Evolutionary conservation across 2,329 filamentous ascomycete species (phyloP).

Genomic region (Colletotrichum phormii): DNA sequence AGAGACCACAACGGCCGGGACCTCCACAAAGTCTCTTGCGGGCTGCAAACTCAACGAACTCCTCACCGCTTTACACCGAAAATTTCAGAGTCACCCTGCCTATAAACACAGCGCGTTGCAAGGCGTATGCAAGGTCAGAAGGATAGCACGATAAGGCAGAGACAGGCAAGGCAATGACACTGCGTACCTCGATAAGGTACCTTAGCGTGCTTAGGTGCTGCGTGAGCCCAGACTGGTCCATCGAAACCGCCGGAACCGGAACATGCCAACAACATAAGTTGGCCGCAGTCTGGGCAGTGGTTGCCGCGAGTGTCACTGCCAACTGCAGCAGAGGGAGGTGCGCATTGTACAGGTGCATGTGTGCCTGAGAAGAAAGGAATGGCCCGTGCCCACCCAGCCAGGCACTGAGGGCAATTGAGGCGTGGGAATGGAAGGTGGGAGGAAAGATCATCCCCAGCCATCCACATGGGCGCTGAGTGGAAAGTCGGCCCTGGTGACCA

Average conservation of each 20-base stretch:
- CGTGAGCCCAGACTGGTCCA: slow-evolving; percentile 25
- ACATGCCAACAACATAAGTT: background rate
- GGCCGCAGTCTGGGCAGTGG: too few species aligned
- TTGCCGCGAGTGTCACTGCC: background rate
- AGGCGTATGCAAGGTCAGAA: slow-evolving; percentile 12
- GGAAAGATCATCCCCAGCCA: slow-evolving; percentile 33
- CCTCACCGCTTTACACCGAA: slow-evolving; percentile 37
- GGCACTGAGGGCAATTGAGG: slow-evolving; percentile 13
- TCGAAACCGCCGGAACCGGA: slow-evolving; percentile 32
- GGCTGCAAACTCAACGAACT: slow-evolving; percentile 28
- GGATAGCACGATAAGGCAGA: background rate
- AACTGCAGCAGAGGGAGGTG: background rate
- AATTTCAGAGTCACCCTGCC: slow-evolving; percentile 26
- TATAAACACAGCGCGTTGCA: slow-evolving; percentile 8
- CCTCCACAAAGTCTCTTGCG: slow-evolving; percentile 14
- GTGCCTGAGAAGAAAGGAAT: slow-evolving; percentile 7
- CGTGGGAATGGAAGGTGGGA: background rate
- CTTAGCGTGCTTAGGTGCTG: background rate
- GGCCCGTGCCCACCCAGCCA: slow-evolving; percentile 30
- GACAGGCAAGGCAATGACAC: background rate
- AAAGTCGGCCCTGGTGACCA: slow-evolving; percentile 30
- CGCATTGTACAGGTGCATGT: background rate
- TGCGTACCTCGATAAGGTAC: background rate
- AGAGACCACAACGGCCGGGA: slow-evolving; percentile 7
- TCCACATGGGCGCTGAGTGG: slow-evolving; percentile 18